phyloP scores from a whole-genome alignment of 2,329 filamentous ascomycete genomes.

The Colletotrichum sp. region DNA sequence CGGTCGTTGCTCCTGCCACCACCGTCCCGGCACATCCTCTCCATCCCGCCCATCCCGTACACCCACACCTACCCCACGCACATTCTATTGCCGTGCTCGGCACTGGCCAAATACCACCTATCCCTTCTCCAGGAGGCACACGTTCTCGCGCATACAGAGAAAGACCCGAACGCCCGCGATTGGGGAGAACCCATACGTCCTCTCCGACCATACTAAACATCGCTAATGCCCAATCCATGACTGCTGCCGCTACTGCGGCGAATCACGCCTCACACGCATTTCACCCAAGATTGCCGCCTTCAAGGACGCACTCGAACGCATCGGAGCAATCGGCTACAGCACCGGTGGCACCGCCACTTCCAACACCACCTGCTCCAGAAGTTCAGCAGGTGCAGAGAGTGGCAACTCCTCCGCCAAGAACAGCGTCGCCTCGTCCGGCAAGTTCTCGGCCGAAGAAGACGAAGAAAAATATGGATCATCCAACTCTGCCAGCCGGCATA shows the following conservation, averaged over 20 bases:
- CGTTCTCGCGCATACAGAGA: constrained; percentile 61
- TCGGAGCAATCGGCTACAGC: constrained; percentile 55
- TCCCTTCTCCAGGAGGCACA: constrained; percentile 82
- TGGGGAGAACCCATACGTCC: constrained; percentile 76
- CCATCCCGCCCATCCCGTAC: constrained; percentile 16
- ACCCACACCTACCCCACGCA: constrained; percentile 31
- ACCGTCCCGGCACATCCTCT: constrained; percentile 30
- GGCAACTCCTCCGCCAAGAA: constrained; percentile 56
- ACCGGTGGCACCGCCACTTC: constrained; percentile 54
- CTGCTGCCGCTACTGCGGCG: constrained; percentile 32
- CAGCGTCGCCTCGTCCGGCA: constrained; percentile 54
- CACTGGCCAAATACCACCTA: constrained; percentile 78
- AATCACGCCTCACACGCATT: constrained; percentile 42
- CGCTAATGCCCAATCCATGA: constrained; percentile 41
- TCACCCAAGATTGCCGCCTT: constrained; percentile 48
- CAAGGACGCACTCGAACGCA: constrained; percentile 64
- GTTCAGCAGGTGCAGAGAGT: constrained; percentile 51
- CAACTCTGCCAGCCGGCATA: constrained; percentile 63
- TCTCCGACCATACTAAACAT: constrained; percentile 75
- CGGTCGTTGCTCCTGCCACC: constrained; percentile 41
- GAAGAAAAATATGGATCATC: constrained; percentile 55
- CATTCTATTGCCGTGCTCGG: constrained; percentile 80
- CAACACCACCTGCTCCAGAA: constrained; percentile 60
- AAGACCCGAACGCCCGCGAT: constrained; percentile 63
- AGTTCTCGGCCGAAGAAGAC: constrained; percentile 53